Evolutionary conservation across 495 filamentous ascomycete species (phyloP).

Genomic region (Lichenothelia convexa): DNA sequence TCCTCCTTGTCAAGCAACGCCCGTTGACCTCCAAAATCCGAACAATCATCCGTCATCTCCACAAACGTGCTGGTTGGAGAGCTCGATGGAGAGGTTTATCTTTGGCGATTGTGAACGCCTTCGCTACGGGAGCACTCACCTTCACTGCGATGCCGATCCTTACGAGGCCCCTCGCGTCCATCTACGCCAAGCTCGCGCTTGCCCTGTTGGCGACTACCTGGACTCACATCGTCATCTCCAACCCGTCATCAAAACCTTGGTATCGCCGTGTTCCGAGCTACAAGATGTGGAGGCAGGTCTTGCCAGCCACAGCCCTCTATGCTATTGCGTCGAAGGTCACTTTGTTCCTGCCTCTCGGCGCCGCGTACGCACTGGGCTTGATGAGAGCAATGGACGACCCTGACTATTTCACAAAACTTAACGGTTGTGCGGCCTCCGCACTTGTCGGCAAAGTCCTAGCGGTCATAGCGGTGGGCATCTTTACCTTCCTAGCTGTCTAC

Average conservation of each 20-base stretch:
- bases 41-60: constrained; percentile 38
- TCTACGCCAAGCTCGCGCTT: constrained; percentile 26
- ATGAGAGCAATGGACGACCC: no score
- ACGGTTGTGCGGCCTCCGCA: constrained; percentile 9
- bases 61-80: constrained; percentile 31
- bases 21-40: constrained; percentile 44
- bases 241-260: constrained; percentile 32
- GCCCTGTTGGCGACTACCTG: constrained; percentile 36
- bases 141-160: constrained; percentile 17
- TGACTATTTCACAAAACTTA: no score
- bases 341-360: constrained; percentile 11
- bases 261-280: constrained; percentile 31
- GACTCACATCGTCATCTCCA: constrained; percentile 43
- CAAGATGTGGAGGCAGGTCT: constrained; percentile 28
- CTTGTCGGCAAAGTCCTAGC: constrained; percentile 19
- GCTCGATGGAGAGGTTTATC: constrained; percentile 40
- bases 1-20: constrained; percentile 21
- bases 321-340: constrained; percentile 22
- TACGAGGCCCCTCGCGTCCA: constrained; percentile 15
- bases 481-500: constrained; percentile 30
- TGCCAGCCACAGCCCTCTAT: constrained; percentile 31
- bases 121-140: constrained; percentile 18
- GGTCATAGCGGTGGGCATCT: constrained; percentile 19
- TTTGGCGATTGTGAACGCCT: constrained; percentile 8
- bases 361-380: no score